A percentile compares a stretch with the other conserved stretches of the same genome.
These are phyloP conservation scores for Macrophomina tecta DNA, from an alignment of 2,329 filamentous ascomycete species.

Conservation along the genomic window DNA sequence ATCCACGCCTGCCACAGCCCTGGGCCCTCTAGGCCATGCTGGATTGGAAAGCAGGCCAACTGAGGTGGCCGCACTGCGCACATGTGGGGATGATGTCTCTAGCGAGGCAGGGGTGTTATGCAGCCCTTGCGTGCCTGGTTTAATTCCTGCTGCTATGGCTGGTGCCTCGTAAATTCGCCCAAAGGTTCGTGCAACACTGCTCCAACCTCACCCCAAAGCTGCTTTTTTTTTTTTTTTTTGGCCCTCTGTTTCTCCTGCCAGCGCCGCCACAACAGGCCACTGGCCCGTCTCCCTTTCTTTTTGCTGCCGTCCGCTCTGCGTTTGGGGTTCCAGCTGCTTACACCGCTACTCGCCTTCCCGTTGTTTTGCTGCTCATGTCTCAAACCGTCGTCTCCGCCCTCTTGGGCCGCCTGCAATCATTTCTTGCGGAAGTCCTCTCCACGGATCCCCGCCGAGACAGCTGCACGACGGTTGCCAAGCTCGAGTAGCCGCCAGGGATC, in stretches of 20 bases:
- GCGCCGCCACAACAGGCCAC: background rate
- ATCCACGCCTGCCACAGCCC: background rate
- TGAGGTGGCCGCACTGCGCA: conserved; percentile 8
- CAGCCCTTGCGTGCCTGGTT: conserved; percentile 23
- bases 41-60: conserved; percentile 19
- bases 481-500: background rate
- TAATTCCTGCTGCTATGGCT: conserved; percentile 10
- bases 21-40: conserved; percentile 11
- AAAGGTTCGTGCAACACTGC: conserved; percentile 18
- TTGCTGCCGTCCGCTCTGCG: background rate
- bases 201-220: background rate
- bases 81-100: conserved; percentile 20
- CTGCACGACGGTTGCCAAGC: conserved; percentile 1
- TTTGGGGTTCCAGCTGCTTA: background rate
- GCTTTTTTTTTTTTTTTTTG: background rate
- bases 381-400: conserved; percentile 11
- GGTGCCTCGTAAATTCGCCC: conserved; percentile 18
- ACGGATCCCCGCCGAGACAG: background rate
- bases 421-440: background rate
- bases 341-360: conserved; percentile 10
- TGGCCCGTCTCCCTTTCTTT: conserved; percentile 8
- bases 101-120: conserved; percentile 13
- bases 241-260: conserved; percentile 6
- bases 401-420: conserved; percentile 8
- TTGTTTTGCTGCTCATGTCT: conserved; percentile 19